Conservation (phyloP, 768 basidiomycete species). For the Kwoniella newhampshirensis region DNA sequence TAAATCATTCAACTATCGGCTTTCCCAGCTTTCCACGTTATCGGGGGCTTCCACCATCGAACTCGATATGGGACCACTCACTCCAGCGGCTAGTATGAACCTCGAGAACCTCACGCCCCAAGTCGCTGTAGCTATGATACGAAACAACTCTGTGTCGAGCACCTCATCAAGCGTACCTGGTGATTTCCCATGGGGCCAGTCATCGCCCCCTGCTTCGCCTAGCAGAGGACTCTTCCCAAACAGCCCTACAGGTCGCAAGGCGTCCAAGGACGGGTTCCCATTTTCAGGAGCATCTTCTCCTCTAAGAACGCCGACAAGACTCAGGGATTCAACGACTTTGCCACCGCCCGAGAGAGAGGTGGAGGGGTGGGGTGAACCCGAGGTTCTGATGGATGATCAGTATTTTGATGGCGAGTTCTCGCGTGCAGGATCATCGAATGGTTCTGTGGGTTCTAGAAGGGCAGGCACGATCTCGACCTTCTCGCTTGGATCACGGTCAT, state of each 20-base stretch:
- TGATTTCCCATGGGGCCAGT: slow-evolving; percentile 17
- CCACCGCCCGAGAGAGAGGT: slow-evolving; percentile 6
- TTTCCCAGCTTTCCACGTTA: slow-evolving; percentile 10
- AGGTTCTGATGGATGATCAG: slow-evolving; percentile 16
- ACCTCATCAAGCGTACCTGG: not conserved
- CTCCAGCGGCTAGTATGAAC: not conserved
- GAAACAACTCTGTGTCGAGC: slow-evolving; percentile 5
- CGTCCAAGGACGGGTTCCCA: too few species aligned
- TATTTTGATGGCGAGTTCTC: not conserved
- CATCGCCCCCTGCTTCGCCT: slow-evolving; percentile 10
- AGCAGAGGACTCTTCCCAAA: slow-evolving; percentile 10
- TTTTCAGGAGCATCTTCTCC: slow-evolving; percentile 1
- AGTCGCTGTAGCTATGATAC: not conserved
- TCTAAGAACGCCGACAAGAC: not conserved
- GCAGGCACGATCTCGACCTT: too few species aligned
- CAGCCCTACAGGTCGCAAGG: not conserved
- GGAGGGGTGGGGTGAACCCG: slow-evolving; percentile 22
- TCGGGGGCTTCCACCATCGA: slow-evolving; percentile 1
- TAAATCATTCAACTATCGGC: slow-evolving; percentile 2
- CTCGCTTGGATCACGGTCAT: too few species aligned
- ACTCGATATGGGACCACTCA: slow-evolving; percentile 1
- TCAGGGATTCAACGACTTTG: not conserved
- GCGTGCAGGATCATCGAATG: not conserved
- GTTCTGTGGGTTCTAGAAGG: not conserved
- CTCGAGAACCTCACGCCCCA: slow-evolving; percentile 7